phyloP scores from a whole-genome alignment of 2,329 filamentous ascomycete species.

The Claviceps sp. region DNA sequence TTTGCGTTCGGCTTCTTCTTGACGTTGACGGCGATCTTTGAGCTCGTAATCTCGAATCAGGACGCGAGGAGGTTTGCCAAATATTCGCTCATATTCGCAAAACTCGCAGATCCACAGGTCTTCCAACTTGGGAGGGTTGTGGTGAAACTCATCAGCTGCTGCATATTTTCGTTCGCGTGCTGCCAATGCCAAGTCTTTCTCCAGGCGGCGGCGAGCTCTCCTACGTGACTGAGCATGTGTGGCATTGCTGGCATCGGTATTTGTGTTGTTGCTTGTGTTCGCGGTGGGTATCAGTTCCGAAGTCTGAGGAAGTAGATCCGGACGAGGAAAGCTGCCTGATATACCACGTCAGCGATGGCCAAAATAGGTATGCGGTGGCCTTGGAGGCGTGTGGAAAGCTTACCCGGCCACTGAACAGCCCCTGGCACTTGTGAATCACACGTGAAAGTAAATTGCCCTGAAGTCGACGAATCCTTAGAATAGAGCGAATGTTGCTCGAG shows the following conservation, averaged over 20 bases:
- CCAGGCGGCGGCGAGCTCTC: slow-evolving; percentile 51
- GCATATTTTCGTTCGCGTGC: slow-evolving; percentile 66
- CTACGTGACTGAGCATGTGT: slow-evolving; percentile 22
- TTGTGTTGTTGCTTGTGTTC: slow-evolving; percentile 8
- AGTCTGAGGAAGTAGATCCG: slow-evolving; percentile 10
- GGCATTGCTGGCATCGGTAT: slow-evolving; percentile 14
- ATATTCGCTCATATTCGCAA: slow-evolving; percentile 94
- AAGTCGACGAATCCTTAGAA: slow-evolving; percentile 50
- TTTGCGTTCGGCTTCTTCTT: slow-evolving; percentile 73
- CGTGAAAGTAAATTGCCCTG: slow-evolving; percentile 91
- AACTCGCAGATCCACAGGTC: slow-evolving; percentile 96
- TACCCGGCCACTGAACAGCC: slow-evolving; percentile 61
- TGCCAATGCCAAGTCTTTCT: slow-evolving; percentile 59
- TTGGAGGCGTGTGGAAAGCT: slow-evolving; percentile 6
- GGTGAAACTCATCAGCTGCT: slow-evolving; percentile 63
- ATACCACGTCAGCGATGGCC: not conserved
- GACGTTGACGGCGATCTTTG: slow-evolving; percentile 76
- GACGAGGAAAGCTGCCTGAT: slow-evolving; percentile 8
- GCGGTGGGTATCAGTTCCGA: slow-evolving; percentile 6
- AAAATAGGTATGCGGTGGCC: not conserved
- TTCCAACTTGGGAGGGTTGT: slow-evolving; percentile 54
- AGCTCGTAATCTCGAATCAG: slow-evolving; percentile 87
- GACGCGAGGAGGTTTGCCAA: slow-evolving; percentile 71
- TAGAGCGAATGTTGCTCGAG: slow-evolving; percentile 52
- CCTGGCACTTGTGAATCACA: slow-evolving; percentile 82